Conservation (phyloP, 2,329 filamentous ascomycete genomes). For the Aspergillaceae sp. region DNA sequence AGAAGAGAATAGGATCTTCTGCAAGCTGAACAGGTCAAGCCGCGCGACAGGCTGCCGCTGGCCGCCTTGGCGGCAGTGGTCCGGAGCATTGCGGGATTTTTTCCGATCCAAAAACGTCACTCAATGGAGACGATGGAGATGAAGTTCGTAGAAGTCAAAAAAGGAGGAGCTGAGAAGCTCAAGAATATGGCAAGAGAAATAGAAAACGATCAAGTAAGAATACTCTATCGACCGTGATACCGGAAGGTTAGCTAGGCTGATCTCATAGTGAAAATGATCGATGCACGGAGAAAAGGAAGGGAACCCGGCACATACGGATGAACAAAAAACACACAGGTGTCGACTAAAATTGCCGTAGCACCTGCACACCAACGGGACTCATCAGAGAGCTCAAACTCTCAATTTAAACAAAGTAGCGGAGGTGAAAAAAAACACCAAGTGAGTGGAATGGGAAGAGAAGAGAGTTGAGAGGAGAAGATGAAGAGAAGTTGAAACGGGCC, state of each 20-base stretch:
- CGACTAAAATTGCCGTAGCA: conserved; percentile 35
- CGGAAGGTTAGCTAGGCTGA: not conserved
- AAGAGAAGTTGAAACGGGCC: not conserved
- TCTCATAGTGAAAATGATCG: not conserved
- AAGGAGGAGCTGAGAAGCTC: conserved; percentile 2
- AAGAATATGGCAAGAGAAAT: not conserved
- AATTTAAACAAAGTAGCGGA: conserved; percentile 5
- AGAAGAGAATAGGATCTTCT: conserved; percentile 26
- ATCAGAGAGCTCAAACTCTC: conserved; percentile 33
- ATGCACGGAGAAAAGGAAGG: not conserved
- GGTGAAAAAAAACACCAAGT: not conserved
- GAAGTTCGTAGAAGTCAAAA: conserved; percentile 1
- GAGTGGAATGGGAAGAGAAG: conserved; percentile 2
- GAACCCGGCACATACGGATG: not conserved
- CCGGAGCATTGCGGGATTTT: conserved; percentile 32
- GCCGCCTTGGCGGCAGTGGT: conserved; percentile 33
- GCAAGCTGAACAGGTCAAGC: conserved; percentile 24
- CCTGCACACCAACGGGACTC: conserved; percentile 30
- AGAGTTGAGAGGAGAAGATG: conserved; percentile 5
- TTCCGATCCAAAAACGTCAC: conserved; percentile 6
- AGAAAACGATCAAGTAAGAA: not conserved
- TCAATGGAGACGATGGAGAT: conserved; percentile 1
- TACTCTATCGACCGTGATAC: not conserved
- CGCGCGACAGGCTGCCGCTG: conserved; percentile 29
- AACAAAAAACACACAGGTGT: conserved; percentile 26